Evolutionary conservation across 2,329 filamentous ascomycete species (phyloP).

Genomic region (Hypoxylon sp.): DNA sequence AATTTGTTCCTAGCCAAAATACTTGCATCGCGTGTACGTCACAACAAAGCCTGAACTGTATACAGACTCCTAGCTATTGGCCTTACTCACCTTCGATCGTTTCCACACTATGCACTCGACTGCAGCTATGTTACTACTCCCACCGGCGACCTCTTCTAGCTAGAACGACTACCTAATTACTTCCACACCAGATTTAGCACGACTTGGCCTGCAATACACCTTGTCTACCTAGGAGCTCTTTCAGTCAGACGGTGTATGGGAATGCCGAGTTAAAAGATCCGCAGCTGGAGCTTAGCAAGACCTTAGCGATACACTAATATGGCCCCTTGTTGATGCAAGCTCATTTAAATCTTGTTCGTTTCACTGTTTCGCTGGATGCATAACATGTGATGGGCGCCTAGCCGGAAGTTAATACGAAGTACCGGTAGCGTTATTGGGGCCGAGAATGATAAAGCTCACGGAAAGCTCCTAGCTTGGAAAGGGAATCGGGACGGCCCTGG

Average conservation of each 20-base stretch:
- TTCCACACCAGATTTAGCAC: not conserved
- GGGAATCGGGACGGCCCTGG: conserved; percentile 16
- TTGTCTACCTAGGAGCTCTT: not conserved
- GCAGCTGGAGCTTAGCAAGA: not conserved
- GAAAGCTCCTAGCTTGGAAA: conserved; percentile 12
- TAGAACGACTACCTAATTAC: not conserved
- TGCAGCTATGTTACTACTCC: not conserved
- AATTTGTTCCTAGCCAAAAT: not conserved
- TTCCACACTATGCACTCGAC: not conserved
- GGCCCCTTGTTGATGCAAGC: conserved; percentile 10
- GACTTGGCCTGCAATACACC: conserved; percentile 2
- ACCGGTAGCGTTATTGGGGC: conserved; percentile 18
- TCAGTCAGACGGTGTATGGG: not conserved
- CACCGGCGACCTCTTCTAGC: not conserved
- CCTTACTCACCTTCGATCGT: too few relatives aligned
- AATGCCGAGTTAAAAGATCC: not conserved
- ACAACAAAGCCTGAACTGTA: not conserved
- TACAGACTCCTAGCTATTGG: not conserved
- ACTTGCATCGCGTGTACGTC: not conserved
- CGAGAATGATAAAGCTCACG: conserved; percentile 5
- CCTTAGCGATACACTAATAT: not conserved
- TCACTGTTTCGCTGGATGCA: conserved; percentile 2
- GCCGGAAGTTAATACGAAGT: conserved; percentile 9
- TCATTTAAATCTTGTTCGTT: not conserved
- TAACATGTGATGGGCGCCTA: conserved; percentile 13